These are phyloP conservation scores for Daucus carota DNA, from an alignment of 129 eudicot species.

Conservation along the genomic window DNA sequence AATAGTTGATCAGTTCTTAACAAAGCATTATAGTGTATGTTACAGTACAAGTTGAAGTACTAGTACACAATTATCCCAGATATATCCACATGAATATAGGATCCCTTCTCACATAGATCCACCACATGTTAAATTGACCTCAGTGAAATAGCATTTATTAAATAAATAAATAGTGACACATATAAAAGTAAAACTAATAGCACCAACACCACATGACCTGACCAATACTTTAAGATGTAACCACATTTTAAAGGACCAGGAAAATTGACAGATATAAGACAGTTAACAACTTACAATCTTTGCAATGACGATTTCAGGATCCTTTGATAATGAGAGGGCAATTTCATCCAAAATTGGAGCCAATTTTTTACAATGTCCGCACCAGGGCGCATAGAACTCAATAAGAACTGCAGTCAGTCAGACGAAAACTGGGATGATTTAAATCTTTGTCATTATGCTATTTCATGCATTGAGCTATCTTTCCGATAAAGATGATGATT, in stretches of 20 bases:
- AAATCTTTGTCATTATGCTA: neutral
- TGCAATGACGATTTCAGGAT: constrained; percentile 65
- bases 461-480: neutral
- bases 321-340: constrained; percentile 57
- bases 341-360: constrained; percentile 90
- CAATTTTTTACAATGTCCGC: constrained; percentile 90
- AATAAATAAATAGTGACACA: neutral
- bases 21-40: neutral
- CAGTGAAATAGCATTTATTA: neutral
- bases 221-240: neutral
- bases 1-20: neutral
- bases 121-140: neutral
- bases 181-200: neutral
- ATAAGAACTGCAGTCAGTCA: constrained; percentile 50
- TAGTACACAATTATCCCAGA: neutral
- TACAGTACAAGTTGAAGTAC: neutral
- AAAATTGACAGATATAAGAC: neutral
- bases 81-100: neutral
- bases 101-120: neutral
- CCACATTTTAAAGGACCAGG: neutral
- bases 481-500: neutral
- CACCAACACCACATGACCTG: neutral
- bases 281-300: constrained; percentile 54
- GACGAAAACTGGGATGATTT: neutral
- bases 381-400: constrained; percentile 95